These are phyloP conservation scores for Cyclospora cayetanensis DNA, from an alignment of 169 alveolate species.

Conservation along the genomic window DNA sequence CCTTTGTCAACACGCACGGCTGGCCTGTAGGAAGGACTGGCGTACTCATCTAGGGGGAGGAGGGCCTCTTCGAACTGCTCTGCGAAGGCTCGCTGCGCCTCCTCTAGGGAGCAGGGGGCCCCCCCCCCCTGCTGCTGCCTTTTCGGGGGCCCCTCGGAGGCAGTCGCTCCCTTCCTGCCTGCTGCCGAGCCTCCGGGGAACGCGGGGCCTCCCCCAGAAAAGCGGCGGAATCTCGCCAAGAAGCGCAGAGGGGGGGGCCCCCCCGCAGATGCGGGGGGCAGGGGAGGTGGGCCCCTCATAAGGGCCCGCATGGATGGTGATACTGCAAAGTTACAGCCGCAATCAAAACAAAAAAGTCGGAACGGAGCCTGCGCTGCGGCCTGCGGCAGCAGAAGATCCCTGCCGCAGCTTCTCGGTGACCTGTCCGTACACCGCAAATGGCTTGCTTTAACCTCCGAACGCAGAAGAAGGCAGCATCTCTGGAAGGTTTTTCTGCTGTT, in stretches of 20 bases:
- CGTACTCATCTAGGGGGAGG: conserved; percentile 10
- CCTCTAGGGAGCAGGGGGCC: conserved; percentile 27
- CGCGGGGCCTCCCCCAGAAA: no score
- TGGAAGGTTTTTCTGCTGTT: neutral
- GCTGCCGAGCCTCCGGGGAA: no score
- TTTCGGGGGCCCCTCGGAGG: neutral
- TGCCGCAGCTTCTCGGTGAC: no score
- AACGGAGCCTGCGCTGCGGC: no score
- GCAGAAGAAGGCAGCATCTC: no score
- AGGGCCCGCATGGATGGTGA: neutral
- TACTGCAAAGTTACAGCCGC: no score
- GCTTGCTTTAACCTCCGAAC: no score
- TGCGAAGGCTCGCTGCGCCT: conserved; percentile 3
- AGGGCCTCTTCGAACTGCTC: conserved; percentile 33
- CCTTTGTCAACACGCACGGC: neutral
- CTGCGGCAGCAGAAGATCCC: no score
- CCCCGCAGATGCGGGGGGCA: neutral
- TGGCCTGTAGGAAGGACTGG: conserved; percentile 28
- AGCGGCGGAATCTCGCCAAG: no score
- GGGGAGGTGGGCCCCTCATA: neutral
- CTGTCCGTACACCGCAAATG: no score
- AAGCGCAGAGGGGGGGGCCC: neutral
- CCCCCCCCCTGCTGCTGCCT: no score
- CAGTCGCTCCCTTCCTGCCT: neutral
- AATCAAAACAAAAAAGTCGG: no score